Base-by-base conservation (phyloP, 1,284 basidiomycete genomes). In the Austroboletus rostrupii region DNA sequence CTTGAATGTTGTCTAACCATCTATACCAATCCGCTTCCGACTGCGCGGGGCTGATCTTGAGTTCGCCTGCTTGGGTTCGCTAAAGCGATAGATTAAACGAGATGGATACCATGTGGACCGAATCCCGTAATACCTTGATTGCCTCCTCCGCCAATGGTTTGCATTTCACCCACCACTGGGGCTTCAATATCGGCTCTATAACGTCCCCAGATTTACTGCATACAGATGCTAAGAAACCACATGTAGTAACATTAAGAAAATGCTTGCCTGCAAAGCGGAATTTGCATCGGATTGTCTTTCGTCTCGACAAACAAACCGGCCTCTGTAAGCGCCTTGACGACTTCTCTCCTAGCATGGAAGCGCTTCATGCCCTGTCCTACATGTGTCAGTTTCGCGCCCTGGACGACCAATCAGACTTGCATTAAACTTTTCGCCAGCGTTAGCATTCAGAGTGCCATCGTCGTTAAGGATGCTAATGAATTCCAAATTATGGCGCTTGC, bases 141-240 rank as follows among this genome's bases (percentile, higher is more conserved):
- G 90, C 92, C 60, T 94, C 92, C 54, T 94, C 87, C 0, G 96
- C 94, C 48, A 99, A 77, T 2, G 90, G 90, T 68, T 92, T 86
- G 76, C 93, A 97, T 71, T 88, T 85, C 44, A 99, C 90, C 95
- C 95, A 99, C 97, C 97, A 99, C 67, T 99, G 97, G 0, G 97
- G 97, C 72, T 98, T 99, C 66, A 99, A 78, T 33, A 98, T 77
- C 7, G 92, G 90, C 70, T 99, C 97, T 58, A 99, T 97, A 47
- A 99, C 72, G 67, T 99, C 97, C 3, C 96, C 96, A 2, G 92
- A 96, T 77, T 95, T 94, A 58, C 87, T 92, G 53, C 14, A 45
- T 38, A 32, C n/a, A 23, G 2, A 37, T 1, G 51, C 49, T 29
- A 17, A 37, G 7, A 35, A 20, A 16, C 21, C 9, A 52, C 16